A percentile compares a stretch with the other conserved stretches of the same genome.
Conservation (phyloP, 2,329 filamentous ascomycete species). For the Trichophyton verrucosum region DNA sequence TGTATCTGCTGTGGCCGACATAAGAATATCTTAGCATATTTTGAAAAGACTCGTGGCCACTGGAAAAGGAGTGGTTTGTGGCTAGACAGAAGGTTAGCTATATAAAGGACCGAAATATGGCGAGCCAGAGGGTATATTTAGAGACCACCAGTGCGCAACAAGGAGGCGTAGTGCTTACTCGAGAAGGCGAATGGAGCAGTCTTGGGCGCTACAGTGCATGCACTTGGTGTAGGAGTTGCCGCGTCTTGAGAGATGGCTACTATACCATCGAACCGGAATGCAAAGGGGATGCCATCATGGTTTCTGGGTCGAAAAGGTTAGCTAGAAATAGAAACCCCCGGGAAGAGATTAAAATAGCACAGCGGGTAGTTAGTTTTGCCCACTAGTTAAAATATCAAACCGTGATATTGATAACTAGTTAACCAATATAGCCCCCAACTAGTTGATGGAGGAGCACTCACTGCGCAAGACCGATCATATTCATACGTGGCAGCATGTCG, state of each 20-base stretch:
- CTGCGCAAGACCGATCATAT: conserved; percentile 4
- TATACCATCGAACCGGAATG: conserved; percentile 3
- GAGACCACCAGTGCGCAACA: background rate
- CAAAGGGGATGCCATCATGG: conserved; percentile 4
- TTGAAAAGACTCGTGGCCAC: conserved; percentile 3
- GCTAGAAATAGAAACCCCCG: background rate
- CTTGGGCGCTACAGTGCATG: background rate
- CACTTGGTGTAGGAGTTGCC: background rate
- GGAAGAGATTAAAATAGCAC: background rate
- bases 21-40: conserved; percentile 1
- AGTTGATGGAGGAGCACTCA: background rate
- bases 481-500: background rate
- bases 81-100: conserved; percentile 2
- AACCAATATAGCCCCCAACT: too few species aligned
- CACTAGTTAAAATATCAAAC: background rate
- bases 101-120: background rate
- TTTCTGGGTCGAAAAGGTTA: background rate
- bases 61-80: conserved; percentile 2
- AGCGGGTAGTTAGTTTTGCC: background rate
- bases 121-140: background rate
- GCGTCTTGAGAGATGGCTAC: background rate
- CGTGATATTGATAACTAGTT: background rate
- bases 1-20: conserved; percentile 1
- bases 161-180: background rate
- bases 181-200: background rate